These are phyloP conservation scores for Climacium dendroides DNA, from an alignment of 225 moss, liverwort and hornwort species.

Conservation along the genomic window DNA sequence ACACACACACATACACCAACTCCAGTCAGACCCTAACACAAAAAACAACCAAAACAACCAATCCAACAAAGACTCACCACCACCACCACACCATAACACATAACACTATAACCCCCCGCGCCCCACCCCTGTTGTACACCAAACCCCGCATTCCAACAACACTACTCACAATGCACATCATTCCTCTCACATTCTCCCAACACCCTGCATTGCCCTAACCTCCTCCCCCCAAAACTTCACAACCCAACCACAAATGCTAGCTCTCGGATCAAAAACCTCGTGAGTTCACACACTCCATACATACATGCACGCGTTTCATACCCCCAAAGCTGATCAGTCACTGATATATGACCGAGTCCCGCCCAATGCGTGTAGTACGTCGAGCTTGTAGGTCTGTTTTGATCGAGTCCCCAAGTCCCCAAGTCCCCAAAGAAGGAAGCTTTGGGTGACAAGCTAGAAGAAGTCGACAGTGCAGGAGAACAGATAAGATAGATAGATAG, in stretches of 20 bases:
- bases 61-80: neutral
- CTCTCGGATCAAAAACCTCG: neutral
- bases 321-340: neutral
- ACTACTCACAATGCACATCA: neutral
- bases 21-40: neutral
- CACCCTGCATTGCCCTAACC: neutral
- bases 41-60: neutral
- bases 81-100: neutral
- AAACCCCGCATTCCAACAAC: neutral
- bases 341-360: neutral
- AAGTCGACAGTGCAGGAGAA: neutral
- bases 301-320: neutral
- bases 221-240: neutral
- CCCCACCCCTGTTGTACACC: no score
- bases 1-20: neutral
- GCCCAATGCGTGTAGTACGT: neutral
- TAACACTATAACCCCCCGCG: no score
- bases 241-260: neutral
- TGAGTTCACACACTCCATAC: neutral
- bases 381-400: neutral
- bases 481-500: neutral
- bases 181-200: neutral
- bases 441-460: neutral
- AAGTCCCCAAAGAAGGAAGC: neutral
- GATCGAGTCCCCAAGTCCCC: neutral